Percentiles rank a stretch among this genome's conserved stretches.
Conservation (phyloP, 805 yeast species). For the Candida hispaniensis region DNA sequence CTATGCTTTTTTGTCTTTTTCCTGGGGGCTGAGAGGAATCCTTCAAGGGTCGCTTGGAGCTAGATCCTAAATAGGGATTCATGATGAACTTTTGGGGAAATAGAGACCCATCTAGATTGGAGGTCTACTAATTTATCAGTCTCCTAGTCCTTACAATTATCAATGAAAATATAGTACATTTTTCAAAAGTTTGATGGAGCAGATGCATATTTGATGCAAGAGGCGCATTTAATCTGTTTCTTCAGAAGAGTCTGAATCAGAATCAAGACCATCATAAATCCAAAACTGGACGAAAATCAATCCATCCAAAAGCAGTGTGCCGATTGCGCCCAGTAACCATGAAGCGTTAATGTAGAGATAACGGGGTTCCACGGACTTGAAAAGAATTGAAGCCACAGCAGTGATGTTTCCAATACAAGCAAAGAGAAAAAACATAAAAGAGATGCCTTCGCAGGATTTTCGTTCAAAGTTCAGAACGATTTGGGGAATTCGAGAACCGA, state of each 20-base stretch:
- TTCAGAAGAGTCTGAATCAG: slow-evolving; percentile 3
- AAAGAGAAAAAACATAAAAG: slow-evolving; percentile 84
- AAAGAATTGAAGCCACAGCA: slow-evolving; percentile 74
- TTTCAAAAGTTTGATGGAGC: too few relatives aligned
- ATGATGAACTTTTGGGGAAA: too few relatives aligned
- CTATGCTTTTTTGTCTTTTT: too few relatives aligned
- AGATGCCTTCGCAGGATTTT: slow-evolving; percentile 90
- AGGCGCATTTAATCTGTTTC: too few relatives aligned
- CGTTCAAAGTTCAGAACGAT: slow-evolving; percentile 73
- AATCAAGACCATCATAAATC: slow-evolving; percentile 36
- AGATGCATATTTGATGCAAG: too few relatives aligned
- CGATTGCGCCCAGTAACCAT: slow-evolving; percentile 87
- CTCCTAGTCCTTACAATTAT: slow-evolving; percentile 5
- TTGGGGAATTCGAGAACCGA: slow-evolving; percentile 91
- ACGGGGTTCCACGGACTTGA: slow-evolving; percentile 56
- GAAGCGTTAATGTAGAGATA: slow-evolving; percentile 75
- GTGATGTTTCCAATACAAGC: slow-evolving; percentile 92
- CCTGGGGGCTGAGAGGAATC: too few relatives aligned
- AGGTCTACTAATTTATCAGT: slow-evolving; percentile 17
- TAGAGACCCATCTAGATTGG: too few relatives aligned
- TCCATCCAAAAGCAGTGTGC: slow-evolving; percentile 76
- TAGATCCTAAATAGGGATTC: too few relatives aligned
- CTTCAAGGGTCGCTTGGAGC: too few relatives aligned
- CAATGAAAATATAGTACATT: too few relatives aligned
- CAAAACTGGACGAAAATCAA: slow-evolving; percentile 80